Base-by-base conservation (phyloP, 2,329 filamentous ascomycete species). In the Coniella vitis region DNA sequence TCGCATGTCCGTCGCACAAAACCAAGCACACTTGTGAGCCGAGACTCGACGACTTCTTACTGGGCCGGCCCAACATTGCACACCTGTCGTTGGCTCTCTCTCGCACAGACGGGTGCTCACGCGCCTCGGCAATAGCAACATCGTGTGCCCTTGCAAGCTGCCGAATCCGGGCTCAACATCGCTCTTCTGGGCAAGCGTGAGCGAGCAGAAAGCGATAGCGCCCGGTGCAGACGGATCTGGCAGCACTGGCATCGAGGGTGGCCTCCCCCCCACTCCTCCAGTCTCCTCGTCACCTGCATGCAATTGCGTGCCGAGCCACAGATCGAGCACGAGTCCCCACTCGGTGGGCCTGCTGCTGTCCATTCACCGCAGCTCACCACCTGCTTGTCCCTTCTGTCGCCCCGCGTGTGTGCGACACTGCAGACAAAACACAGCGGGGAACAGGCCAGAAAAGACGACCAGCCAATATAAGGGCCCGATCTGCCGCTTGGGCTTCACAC, bases 391-490 rank as follows among this genome's bases (percentile, higher is more conserved):
- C 38, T 29, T 35, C 38, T 43, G 32, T 52, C 47, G 36, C 38
- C 42, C 48, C 43, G 45, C 42, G 46, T 29, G 42, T 45, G 57
- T 58, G 59, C 59, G 60, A 64, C 65, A 63, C 66, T 61, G 64
- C 65, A 59, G 13, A 19, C 38, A 25, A 29, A 21, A 16, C 21
- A n/a, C 60, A 65, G 62, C 63, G 63, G 65, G 63, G 66, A 63
- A 63, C 60, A 48, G 58, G 58, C 60, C 62, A 61, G 61, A 59
- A 54, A 66, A 65, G 52, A 47, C 51, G 58, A 51, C 62, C 69
- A 70, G 67, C 75, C 75, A 79, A 78, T 79, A 76, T 77, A 67
- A 69, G 67, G 64, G 63, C 63, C 60, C 65, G 61, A 62, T 67
- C 73, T 68, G 60, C 70, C 70, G 71, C 72, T 69, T 64, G 56